These are phyloP conservation scores for Wickerhamiella parazyma DNA, from an alignment of 805 yeast genomes.

Conservation along the genomic window DNA sequence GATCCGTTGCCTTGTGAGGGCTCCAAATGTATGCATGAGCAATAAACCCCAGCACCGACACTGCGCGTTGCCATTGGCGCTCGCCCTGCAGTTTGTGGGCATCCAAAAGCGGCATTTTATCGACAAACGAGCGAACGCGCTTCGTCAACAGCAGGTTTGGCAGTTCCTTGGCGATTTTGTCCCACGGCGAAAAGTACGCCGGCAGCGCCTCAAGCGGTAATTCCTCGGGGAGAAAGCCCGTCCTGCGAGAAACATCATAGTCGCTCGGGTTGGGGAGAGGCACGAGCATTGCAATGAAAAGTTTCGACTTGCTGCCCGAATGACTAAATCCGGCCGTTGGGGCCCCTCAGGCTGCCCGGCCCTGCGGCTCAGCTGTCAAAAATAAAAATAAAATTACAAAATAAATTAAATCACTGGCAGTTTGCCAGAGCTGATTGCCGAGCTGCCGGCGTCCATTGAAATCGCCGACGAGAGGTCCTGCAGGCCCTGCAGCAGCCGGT, in stretches of 20 bases:
- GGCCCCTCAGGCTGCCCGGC: too few relatives aligned
- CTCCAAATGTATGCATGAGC: slow-evolving; percentile 91
- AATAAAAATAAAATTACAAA: too few relatives aligned
- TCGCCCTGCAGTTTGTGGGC: slow-evolving; percentile 33
- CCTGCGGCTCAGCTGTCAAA: too few relatives aligned
- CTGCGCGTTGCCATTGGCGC: slow-evolving; percentile 62
- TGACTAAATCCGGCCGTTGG: neutral
- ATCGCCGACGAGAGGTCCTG: slow-evolving; percentile 5
- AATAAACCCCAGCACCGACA: slow-evolving; percentile 62
- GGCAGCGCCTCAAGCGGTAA: slow-evolving; percentile 51
- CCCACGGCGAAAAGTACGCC: slow-evolving; percentile 69
- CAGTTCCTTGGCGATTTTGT: slow-evolving; percentile 44
- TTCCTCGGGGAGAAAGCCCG: slow-evolving; percentile 69
- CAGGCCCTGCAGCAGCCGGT: slow-evolving; percentile 17
- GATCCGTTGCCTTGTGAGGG: slow-evolving; percentile 37
- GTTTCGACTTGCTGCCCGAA: neutral
- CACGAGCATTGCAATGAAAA: slow-evolving; percentile 17
- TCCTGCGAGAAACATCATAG: slow-evolving; percentile 52
- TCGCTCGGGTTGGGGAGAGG: slow-evolving; percentile 41
- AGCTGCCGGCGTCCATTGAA: too few relatives aligned
- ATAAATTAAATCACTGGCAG: too few relatives aligned
- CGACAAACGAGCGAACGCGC: slow-evolving; percentile 48
- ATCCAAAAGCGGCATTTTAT: slow-evolving; percentile 44
- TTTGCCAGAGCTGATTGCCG: too few relatives aligned
- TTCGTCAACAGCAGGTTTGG: slow-evolving; percentile 63